phyloP scores from a whole-genome alignment of 176 grass and related monocot species.

The Elymus sibiricus region DNA sequence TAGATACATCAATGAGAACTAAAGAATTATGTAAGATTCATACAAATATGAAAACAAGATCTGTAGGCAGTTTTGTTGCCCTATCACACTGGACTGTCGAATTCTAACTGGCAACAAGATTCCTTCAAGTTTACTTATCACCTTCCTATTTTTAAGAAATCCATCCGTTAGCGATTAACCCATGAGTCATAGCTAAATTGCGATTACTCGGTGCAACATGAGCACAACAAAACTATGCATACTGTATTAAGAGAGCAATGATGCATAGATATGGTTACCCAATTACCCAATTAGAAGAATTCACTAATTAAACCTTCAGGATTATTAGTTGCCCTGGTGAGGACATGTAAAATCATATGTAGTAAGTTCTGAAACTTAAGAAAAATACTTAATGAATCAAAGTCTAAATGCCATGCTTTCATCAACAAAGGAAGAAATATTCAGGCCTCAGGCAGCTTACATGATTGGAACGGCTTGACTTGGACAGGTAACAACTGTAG shows the following conservation, averaged over 20 bases:
- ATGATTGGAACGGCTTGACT: background rate
- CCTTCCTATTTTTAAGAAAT: no score
- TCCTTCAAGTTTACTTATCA: background rate
- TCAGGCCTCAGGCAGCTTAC: conserved; percentile 1
- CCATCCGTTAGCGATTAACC: background rate
- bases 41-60: background rate
- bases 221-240: background rate
- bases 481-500: background rate
- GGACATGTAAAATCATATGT: background rate
- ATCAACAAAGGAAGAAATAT: background rate
- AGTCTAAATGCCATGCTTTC: background rate
- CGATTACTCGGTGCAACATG: background rate
- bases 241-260: background rate
- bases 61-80: background rate
- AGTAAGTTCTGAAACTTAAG: background rate
- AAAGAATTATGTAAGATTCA: background rate
- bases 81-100: background rate
- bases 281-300: no score
- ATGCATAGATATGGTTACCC: background rate
- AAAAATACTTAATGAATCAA: background rate
- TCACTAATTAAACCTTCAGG: background rate
- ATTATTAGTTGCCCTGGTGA: background rate
- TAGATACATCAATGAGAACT: background rate
- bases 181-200: background rate
- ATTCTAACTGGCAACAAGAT: background rate